Evolutionary conservation across 495 filamentous ascomycete genomes (phyloP).

Genomic region (Usnea hakonensis): DNA sequence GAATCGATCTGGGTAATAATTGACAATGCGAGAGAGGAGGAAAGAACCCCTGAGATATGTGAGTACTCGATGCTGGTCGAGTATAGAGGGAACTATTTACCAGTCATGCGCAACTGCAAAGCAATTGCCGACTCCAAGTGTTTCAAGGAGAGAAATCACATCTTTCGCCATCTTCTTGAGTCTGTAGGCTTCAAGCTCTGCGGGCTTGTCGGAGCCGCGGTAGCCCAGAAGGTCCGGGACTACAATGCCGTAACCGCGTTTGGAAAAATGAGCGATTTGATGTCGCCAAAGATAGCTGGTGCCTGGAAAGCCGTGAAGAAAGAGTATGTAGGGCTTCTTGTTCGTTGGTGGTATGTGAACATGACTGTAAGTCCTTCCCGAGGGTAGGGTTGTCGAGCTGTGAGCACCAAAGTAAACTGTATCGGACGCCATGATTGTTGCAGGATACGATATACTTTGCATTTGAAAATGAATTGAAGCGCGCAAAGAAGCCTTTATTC

Average conservation of each 20-base stretch:
- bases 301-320: conserved; percentile 35
- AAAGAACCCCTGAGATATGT: conserved; percentile 23
- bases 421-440: no score
- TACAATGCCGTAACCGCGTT: conserved; percentile 34
- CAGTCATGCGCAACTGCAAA: conserved; percentile 34
- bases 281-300: conserved; percentile 36
- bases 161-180: conserved; percentile 30
- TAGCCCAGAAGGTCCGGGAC: conserved; percentile 41
- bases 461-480: no score
- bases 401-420: no score
- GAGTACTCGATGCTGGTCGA: not conserved
- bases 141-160: conserved; percentile 29
- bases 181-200: conserved; percentile 26
- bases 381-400: not conserved
- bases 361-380: conserved; percentile 15
- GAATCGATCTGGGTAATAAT: conserved; percentile 27
- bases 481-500: no score
- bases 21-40: conserved; percentile 27
- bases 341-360: conserved; percentile 3
- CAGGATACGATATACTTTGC: no score
- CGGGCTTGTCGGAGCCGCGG: conserved; percentile 36
- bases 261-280: conserved; percentile 29
- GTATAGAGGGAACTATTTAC: conserved; percentile 3
- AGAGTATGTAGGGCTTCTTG: conserved; percentile 27
- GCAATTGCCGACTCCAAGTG: conserved; percentile 20